Evolutionary conservation across 257 asterid species (phyloP).

Genomic region (Solanum etuberosum): DNA sequence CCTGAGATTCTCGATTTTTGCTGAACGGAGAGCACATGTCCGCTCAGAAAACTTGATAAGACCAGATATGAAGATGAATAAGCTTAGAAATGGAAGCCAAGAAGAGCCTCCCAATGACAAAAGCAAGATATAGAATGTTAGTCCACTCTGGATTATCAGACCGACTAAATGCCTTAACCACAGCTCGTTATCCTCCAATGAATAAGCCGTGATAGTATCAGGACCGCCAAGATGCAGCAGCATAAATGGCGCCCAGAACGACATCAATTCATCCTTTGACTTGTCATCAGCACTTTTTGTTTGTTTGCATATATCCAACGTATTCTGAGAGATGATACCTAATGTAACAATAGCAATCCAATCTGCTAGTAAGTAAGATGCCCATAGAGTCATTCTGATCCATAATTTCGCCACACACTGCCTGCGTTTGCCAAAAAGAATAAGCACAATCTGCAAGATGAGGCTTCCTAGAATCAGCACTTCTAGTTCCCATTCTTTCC

Average conservation of each 20-base stretch:
- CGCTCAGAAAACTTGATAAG: conserved; percentile 31
- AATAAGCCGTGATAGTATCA: conserved; percentile 48
- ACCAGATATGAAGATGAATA: conserved; percentile 16
- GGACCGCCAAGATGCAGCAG: conserved; percentile 51
- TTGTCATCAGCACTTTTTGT: neutral
- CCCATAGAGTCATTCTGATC: conserved; percentile 31
- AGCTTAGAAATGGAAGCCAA: conserved; percentile 17
- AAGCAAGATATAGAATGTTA: conserved; percentile 24
- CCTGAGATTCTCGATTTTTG: conserved; percentile 20
- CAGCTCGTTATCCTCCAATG: conserved; percentile 48
- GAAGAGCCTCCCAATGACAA: conserved; percentile 22
- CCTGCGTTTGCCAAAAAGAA: conserved; percentile 28
- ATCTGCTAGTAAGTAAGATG: conserved; percentile 40
- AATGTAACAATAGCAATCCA: conserved; percentile 31
- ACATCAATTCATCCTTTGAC: conserved; percentile 5
- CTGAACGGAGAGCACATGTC: conserved; percentile 20
- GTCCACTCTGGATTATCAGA: conserved; percentile 24
- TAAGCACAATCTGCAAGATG: conserved; percentile 19
- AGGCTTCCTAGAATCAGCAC: conserved; percentile 26
- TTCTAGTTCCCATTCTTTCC: conserved; percentile 33
- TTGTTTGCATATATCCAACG: conserved; percentile 10
- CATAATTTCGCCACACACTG: conserved; percentile 20
- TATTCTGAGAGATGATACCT: conserved; percentile 32
- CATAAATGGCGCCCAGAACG: conserved; percentile 51
- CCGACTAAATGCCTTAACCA: conserved; percentile 43